A percentile compares a stretch with the other conserved stretches of the same genome.
These are phyloP conservation scores for Pseudocercospora eumusae DNA, from an alignment of 2,329 filamentous ascomycete genomes.

Conservation along the genomic window DNA sequence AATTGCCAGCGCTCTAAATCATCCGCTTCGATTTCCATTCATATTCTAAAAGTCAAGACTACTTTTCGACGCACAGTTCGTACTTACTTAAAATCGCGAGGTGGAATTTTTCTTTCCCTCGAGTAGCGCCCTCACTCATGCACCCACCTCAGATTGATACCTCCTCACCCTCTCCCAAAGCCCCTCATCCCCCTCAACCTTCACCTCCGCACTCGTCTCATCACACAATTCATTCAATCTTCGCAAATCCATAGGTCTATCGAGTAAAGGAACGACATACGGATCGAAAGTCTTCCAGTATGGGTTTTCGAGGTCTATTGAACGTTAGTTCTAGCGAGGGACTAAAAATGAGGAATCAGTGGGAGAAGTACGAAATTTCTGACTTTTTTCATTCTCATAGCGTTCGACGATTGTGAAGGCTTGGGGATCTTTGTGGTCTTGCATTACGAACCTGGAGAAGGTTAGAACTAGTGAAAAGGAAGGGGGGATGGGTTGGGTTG, in stretches of 20 bases:
- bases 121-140: no score
- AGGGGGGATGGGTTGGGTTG: neutral
- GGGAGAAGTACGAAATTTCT: conserved; percentile 46
- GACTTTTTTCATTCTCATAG: conserved; percentile 62
- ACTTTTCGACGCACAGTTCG: no score
- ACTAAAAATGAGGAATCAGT: neutral
- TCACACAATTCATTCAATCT: conserved; percentile 65
- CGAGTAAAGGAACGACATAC: conserved; percentile 69
- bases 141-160: conserved; percentile 34
- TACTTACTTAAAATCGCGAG: no score
- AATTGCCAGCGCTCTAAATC: no score
- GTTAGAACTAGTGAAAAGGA: neutral
- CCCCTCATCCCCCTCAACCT: conserved; percentile 38
- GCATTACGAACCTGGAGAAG: conserved; percentile 71
- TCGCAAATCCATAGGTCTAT: conserved; percentile 68
- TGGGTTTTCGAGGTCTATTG: conserved; percentile 56
- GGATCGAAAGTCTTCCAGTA: conserved; percentile 78
- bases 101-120: no score
- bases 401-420: conserved; percentile 76
- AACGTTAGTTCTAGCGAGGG: no score
- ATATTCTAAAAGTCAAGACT: no score
- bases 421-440: conserved; percentile 66
- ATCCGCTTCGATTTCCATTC: no score
- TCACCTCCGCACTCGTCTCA: conserved; percentile 47
- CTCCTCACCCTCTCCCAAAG: conserved; percentile 41